These are phyloP conservation scores for Lanmaoa rubissima DNA, from an alignment of 768 basidiomycete species.

Conservation along the genomic window DNA sequence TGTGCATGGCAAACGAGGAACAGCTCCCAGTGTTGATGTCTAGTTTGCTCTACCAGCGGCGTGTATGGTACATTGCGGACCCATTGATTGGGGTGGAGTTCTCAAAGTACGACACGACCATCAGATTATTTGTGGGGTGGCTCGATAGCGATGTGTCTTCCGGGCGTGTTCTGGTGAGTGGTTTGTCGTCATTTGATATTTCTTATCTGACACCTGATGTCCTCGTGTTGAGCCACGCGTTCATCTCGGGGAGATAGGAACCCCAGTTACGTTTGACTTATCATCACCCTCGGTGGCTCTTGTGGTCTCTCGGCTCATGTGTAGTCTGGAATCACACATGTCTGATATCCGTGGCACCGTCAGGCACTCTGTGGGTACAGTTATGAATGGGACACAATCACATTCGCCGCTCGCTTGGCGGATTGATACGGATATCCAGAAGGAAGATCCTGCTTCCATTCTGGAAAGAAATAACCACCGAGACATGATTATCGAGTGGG, in stretches of 20 bases:
- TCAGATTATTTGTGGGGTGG: conserved; percentile 4
- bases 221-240: conserved; percentile 1
- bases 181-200: not conserved
- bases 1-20: conserved; percentile 9
- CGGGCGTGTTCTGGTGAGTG: conserved; percentile 1
- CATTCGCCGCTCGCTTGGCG: conserved; percentile 4
- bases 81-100: conserved; percentile 7
- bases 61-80: conserved; percentile 3
- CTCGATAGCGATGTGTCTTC: not conserved
- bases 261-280: not conserved
- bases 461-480: not conserved
- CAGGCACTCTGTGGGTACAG: not conserved
- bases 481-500: conserved; percentile 2
- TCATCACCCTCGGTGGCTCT: no score
- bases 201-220: not conserved
- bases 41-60: conserved; percentile 7
- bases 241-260: conserved; percentile 5
- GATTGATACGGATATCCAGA: conserved; percentile 2
- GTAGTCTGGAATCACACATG: not conserved
- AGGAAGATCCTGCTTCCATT: not conserved
- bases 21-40: conserved; percentile 8
- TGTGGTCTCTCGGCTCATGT: not conserved
- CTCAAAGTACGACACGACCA: conserved; percentile 2
- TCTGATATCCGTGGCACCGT: not conserved
- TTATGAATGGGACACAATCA: not conserved